A percentile compares a stretch with the other conserved stretches of the same genome.
These are phyloP conservation scores for Penicillium cosmopolitanum DNA, from an alignment of 495 filamentous ascomycete species.

Conservation along the genomic window DNA sequence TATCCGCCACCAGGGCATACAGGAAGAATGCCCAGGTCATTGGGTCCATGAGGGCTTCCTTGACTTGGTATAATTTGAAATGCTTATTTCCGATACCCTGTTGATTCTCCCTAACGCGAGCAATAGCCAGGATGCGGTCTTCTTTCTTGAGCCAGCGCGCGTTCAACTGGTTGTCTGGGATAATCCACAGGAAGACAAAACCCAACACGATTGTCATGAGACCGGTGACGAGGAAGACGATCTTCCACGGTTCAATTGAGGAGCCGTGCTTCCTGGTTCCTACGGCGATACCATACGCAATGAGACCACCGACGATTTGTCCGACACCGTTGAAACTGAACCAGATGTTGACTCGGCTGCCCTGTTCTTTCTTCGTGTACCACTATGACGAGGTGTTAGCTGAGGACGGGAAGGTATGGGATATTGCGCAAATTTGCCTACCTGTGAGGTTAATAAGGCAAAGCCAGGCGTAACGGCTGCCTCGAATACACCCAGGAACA, in stretches of 20 bases:
- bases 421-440: constrained; percentile 9
- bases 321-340: constrained; percentile 66
- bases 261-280: constrained; percentile 57
- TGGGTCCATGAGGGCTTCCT: constrained; percentile 61
- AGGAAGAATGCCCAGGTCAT: constrained; percentile 69
- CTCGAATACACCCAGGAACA: constrained; percentile 65
- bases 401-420: not conserved
- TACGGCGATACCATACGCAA: constrained; percentile 67
- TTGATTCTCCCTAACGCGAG: constrained; percentile 64
- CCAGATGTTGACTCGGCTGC: constrained; percentile 61
- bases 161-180: constrained; percentile 73
- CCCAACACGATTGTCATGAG: constrained; percentile 62
- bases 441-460: constrained; percentile 62
- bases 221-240: constrained; percentile 69
- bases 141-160: constrained; percentile 66
- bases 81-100: constrained; percentile 73
- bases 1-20: constrained; percentile 62
- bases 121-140: constrained; percentile 63
- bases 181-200: constrained; percentile 60
- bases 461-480: constrained; percentile 67
- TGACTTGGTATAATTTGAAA: constrained; percentile 66
- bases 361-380: constrained; percentile 66
- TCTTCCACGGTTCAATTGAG: constrained; percentile 65
- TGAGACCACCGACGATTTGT: constrained; percentile 63
- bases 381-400: constrained; percentile 41